Percentiles rank a stretch among this genome's conserved stretches.
Conservation (phyloP, 257 asterid genomes). For the Rehmannia glutinosa region DNA sequence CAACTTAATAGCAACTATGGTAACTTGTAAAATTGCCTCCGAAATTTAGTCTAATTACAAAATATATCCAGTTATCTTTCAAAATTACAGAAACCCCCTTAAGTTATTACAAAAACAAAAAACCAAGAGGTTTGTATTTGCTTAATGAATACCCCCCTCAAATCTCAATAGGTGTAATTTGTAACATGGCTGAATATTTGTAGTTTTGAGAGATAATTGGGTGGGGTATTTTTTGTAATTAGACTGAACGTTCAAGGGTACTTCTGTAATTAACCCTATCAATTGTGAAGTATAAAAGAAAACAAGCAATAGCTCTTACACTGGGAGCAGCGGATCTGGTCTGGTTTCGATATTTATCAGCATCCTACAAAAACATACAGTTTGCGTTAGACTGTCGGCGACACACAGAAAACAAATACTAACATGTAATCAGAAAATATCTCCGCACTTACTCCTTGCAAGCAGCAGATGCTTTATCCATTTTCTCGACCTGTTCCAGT, state of each 20-base stretch:
- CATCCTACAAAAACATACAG: slow-evolving; percentile 40
- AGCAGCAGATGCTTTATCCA: slow-evolving; percentile 76
- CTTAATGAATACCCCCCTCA: not conserved
- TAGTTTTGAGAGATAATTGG: not conserved
- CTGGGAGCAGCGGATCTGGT: slow-evolving; percentile 82
- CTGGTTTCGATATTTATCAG: slow-evolving; percentile 51
- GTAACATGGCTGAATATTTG: not conserved
- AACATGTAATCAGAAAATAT: too few species aligned
- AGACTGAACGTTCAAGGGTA: not conserved
- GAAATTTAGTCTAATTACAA: too few species aligned
- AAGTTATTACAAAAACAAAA: not conserved
- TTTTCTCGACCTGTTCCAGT: slow-evolving; percentile 74
- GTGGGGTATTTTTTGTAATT: not conserved
- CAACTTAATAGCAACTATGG: not conserved
- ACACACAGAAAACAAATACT: not conserved
- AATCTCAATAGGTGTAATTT: not conserved
- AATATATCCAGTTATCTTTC: too few species aligned
- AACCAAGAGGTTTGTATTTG: too few species aligned
- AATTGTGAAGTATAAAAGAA: too few species aligned
- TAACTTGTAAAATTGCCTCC: too few species aligned
- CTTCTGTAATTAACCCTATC: not conserved
- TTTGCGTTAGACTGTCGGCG: slow-evolving; percentile 6
- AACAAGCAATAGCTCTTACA: slow-evolving; percentile 43
- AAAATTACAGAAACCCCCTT: too few species aligned
- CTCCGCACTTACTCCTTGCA: slow-evolving; percentile 99